Evolutionary conservation across 257 asterid genomes (phyloP), one percentile per base, ranked within the genome.

Genomic region (Scutellaria galericulata): DNA sequence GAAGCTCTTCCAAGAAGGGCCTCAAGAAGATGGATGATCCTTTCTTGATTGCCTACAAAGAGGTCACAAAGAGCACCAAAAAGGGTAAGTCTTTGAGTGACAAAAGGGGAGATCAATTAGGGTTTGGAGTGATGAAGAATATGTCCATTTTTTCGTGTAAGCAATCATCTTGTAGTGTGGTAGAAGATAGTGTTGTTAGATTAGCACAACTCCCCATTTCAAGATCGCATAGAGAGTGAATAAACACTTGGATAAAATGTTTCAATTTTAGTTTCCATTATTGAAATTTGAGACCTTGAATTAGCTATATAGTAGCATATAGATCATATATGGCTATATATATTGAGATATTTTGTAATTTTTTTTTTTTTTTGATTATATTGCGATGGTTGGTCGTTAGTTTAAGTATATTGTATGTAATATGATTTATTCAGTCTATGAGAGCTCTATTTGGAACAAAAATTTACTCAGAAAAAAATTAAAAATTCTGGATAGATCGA

Each of bases 11-110:
- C 0, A 82, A 57, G 81, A 85, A 77, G 71, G 82, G 84, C 40
- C 40, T 61, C 5, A 81, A 65, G 76, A 85, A 71, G 81, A 77
- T 31, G 1, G 88, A 90, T 18, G 96, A 92, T 64, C 98, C 98
- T 6, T 92, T 92, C 55, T 72, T 84, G 24, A 79, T 81, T 4
- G 96, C 98, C 6, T 80, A 75, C 54, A 81, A 76, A 77, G 92
- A 92, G 85, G 90, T 91, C 44, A 89, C 96, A 0, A 89, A 86
- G 83, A 84, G 87, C 74, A 46, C 63, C 5, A 77, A 51, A 52
- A 83, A 83, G 45, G 84, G 81, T 31, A 80, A 61, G 70, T 7
- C 39, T 20, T 50, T n/a, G 18, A 64, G 74, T 40, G 67, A 53
- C 8, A 63, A 37, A 50, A 68, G 55, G 48, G 78, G 57, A 40